These are phyloP conservation scores for Xylaria venustula DNA, from an alignment of 495 filamentous ascomycete genomes.

Conservation along the genomic window DNA sequence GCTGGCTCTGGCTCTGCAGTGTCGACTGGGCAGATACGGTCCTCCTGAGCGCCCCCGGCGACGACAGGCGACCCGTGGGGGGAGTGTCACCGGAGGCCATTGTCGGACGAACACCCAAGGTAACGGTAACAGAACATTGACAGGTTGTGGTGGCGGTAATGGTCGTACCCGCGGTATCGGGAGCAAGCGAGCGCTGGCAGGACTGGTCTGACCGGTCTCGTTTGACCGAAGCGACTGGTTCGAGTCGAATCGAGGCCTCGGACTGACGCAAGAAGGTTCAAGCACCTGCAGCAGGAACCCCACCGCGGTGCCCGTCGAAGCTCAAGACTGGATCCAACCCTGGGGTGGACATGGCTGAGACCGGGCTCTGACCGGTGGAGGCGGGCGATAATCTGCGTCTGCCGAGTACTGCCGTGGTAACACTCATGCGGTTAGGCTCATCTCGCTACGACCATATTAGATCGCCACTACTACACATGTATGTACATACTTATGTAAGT, in stretches of 20 bases:
- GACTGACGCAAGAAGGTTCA: not conserved
- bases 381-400: too few relatives aligned
- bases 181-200: too few relatives aligned
- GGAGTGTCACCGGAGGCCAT: conserved; percentile 5
- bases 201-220: not conserved
- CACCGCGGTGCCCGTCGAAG: not conserved
- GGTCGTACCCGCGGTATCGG: too few relatives aligned
- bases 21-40: not conserved
- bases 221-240: too few relatives aligned
- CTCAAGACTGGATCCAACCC: not conserved
- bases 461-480: too few relatives aligned
- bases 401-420: too few relatives aligned
- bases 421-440: too few relatives aligned
- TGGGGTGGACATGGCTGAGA: not conserved
- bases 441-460: too few relatives aligned
- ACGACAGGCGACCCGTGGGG: not conserved
- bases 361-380: too few relatives aligned
- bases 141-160: not conserved
- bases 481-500: too few relatives aligned
- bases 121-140: too few relatives aligned
- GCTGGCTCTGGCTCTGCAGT: not conserved
- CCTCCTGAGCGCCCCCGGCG: not conserved
- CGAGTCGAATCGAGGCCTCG: too few relatives aligned
- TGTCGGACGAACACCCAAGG: not conserved
- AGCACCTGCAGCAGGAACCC: not conserved